Conservation (phyloP, 139 green algal genomes). For the Chlamydomonas asymmetrica region DNA sequence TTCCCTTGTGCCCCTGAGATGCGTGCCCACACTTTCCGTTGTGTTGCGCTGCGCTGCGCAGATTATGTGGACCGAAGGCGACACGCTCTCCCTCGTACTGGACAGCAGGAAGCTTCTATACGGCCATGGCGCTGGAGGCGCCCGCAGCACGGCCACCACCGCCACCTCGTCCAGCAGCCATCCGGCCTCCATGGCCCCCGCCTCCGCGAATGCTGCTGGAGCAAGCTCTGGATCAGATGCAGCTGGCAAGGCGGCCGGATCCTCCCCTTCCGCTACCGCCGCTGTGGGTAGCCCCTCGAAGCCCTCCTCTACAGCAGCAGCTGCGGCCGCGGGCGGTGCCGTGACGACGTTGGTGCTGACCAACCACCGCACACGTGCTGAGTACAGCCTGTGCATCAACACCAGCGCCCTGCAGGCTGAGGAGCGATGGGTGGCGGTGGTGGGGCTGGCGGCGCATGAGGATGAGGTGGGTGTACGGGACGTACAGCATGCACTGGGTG, state of each 20-base stretch:
- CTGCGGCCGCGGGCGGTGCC: background rate
- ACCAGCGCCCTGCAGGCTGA: background rate
- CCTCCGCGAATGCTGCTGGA: background rate
- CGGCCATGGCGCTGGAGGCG: background rate
- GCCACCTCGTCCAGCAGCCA: background rate
- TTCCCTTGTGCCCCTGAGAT: background rate
- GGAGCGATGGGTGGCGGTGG: slow-evolving; percentile 23
- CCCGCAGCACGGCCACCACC: background rate
- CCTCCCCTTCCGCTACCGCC: no score
- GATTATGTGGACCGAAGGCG: slow-evolving; percentile 10
- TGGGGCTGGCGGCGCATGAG: slow-evolving; percentile 14
- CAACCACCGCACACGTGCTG: background rate
- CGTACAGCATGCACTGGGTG: no score
- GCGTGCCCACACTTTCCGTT: background rate
- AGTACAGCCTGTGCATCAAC: background rate
- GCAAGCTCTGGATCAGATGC: background rate
- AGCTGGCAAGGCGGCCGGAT: background rate
- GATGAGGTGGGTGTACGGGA: no score
- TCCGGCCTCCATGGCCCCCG: background rate
- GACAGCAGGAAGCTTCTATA: background rate
- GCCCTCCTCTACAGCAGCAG: no score
- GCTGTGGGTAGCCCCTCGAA: no score
- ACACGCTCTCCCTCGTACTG: slow-evolving; percentile 1
- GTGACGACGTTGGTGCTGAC: background rate
- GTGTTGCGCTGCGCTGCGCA: background rate